Base-by-base conservation (phyloP, 345 rosid genomes). In the Corchorus olitorius region DNA sequence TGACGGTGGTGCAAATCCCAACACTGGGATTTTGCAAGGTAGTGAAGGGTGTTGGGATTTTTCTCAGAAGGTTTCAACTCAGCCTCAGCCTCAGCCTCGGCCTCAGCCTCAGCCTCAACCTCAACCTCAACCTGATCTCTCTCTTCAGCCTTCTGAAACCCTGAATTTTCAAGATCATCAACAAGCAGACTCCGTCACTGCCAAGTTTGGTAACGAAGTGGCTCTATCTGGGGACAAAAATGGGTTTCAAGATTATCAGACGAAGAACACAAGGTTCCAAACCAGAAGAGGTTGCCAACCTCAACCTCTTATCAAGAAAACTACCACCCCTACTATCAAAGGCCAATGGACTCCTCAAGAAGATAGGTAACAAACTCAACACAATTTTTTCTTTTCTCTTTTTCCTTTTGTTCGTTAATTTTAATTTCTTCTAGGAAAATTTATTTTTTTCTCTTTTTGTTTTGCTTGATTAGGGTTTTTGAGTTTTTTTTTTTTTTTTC, bases 301-400 rank as follows among this genome's bases (percentile, higher is more conserved):
- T 67, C 82, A 74, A 73, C 17, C 70, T 67, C 15, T n/a, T 1
- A 39, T 39, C 6, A 86, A 80, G 79, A 85, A 81, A 72, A 11
- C 52, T 50, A 43, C 41, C 27, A 27, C 27, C 27, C 27, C 27
- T 35, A 72, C 85, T 53, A 86, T 87, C 87, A 90, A 88, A 88
- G 93, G 95, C 14, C 95, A 88, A 58, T 92, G 97, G 95, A 85
- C 88, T 76, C 72, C 82, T 37, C 76, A 79, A 19, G 97, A 92
- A 78, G 97, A 92, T 78, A 81, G 75, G 93, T 89, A 73, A 49
- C 16, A 27, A 14, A 43, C 6, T 22, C 33, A 55, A 11, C 6
- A 39, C 33, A 55, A 11, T 3, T 49, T 27, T 27, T 27, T 27
- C 1, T 27, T 27, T 27, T 8, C 4, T 6, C 43, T 39, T 39